Conservation (phyloP, 352 stramenopile species). For the Globisporangium acanthophoron region DNA sequence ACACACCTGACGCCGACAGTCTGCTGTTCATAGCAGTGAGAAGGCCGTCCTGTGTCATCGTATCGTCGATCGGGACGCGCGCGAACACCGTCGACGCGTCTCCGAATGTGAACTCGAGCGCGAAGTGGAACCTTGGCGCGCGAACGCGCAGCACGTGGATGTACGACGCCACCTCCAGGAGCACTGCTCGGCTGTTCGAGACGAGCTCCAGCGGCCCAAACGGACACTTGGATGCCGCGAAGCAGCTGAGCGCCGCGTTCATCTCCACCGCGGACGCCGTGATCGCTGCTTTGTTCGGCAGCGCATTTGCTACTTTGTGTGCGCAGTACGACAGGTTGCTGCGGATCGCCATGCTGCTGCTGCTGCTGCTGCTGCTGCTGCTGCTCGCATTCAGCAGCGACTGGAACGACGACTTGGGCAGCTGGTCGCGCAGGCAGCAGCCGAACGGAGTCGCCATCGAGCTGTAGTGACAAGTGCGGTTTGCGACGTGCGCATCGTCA, state of each 20-base stretch:
- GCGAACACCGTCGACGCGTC: neutral
- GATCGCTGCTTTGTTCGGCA: neutral
- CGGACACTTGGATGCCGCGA: constrained; percentile 13
- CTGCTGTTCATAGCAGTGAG: neutral
- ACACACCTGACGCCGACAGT: neutral
- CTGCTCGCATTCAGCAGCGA: neutral
- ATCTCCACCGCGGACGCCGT: neutral
- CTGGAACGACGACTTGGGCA: constrained; percentile 1
- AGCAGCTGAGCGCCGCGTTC: constrained; percentile 15
- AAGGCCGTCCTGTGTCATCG: neutral
- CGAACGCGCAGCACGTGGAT: constrained; percentile 15
- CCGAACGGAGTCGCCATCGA: constrained; percentile 9
- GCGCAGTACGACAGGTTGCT: constrained; percentile 8
- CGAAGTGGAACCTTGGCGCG: constrained; percentile 5
- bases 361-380: neutral
- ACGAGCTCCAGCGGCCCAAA: constrained; percentile 18
- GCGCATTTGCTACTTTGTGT: neutral
- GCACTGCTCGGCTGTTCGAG: neutral
- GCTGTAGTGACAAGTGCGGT: constrained; percentile 12
- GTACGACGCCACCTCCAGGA: constrained; percentile 13
- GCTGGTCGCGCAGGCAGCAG: constrained; percentile 9
- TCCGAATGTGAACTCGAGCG: constrained; percentile 8
- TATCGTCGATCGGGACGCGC: neutral
- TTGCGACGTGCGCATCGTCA: constrained; percentile 1
- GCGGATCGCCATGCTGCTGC: neutral